Base-by-base conservation (phyloP, 768 basidiomycete genomes). In the Scleroderma citrinum region DNA sequence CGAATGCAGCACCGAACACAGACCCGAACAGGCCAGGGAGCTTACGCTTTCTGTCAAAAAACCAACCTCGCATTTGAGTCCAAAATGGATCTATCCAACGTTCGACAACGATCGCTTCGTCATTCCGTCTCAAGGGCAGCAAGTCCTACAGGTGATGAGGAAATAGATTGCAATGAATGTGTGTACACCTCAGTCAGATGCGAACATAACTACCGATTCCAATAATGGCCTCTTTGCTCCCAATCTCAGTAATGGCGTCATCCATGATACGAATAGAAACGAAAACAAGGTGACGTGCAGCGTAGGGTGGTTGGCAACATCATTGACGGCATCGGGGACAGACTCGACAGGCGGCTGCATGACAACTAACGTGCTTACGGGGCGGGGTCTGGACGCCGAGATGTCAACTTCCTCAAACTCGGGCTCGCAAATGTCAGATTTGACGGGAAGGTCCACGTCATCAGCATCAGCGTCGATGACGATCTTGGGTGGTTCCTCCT, bases 131-230 rank as follows among this genome's bases (percentile, higher is more conserved):
- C 12, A 62, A 42, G 44, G 61, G 61, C 26, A 63, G 48, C 24
- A 62, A 29, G 39, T 62, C 61, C 61, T 63, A 44, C 50, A 55
- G 41, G 38, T 40, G 49, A 49, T 44, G 19, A 51, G 35, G 23
- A 40, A 49, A 47, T 49, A 57, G 17, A 59, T 46, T 44, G 21
- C 43, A 31, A 44, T 57, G 42, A 58, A 61, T 39, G 32, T 50
- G 49, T 52, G 29, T 62, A 59, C 53, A 55, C 4, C 5, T 59
- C 26, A 62, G 13, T 60, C 56, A 54, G 53, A 59, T 42, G 38
- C 17, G 26, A 56, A 62, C 51, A 62, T 59, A 62, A 58, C 58
- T 58, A 62, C 61, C 61, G 51, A 57, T 50, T 60, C 58, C 49
- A 59, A 48, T 52, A 62, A 52, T n/a, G 61, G 61, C 29, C 61